phyloP scores from a whole-genome alignment of 257 asterid species.

The Solanum sparsipilum region DNA sequence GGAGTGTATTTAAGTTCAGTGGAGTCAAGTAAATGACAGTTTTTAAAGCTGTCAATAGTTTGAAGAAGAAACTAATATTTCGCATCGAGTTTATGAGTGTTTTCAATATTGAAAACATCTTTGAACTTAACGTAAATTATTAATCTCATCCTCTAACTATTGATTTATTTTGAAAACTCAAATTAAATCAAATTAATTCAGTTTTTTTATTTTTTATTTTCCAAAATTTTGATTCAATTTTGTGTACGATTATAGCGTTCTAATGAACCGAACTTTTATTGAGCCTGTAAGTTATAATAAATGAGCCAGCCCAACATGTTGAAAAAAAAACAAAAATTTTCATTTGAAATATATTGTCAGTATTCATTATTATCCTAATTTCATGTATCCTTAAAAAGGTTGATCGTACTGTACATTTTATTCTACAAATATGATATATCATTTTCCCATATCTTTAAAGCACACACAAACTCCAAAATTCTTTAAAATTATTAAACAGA shows the following conservation, averaged over 20 bases:
- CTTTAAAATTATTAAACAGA: not conserved
- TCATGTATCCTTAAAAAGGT: not conserved
- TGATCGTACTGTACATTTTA: not conserved
- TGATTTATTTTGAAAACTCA: not conserved
- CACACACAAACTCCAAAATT: not conserved
- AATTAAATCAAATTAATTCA: too few relatives aligned
- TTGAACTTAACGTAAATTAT: too few relatives aligned
- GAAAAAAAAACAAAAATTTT: too few relatives aligned
- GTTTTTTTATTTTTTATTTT: too few relatives aligned
- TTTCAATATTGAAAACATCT: too few relatives aligned
- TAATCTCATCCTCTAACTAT: not conserved
- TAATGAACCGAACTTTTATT: not conserved
- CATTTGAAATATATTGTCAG: not conserved
- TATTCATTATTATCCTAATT: not conserved
- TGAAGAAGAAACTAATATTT: too few relatives aligned
- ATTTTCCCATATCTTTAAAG: too few relatives aligned
- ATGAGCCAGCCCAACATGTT: not conserved
- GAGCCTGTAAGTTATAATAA: not conserved
- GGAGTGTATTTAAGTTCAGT: too few relatives aligned
- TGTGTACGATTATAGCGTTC: not conserved
- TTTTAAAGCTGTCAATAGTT: too few relatives aligned
- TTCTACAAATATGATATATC: too few relatives aligned
- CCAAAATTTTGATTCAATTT: not conserved
- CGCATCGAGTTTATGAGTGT: too few relatives aligned
- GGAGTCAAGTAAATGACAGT: not conserved